A percentile compares a stretch with the other conserved stretches of the same genome.
phyloP scores from a whole-genome alignment of 495 filamentous ascomycete species.

The Hyaloscypha finlandica region DNA sequence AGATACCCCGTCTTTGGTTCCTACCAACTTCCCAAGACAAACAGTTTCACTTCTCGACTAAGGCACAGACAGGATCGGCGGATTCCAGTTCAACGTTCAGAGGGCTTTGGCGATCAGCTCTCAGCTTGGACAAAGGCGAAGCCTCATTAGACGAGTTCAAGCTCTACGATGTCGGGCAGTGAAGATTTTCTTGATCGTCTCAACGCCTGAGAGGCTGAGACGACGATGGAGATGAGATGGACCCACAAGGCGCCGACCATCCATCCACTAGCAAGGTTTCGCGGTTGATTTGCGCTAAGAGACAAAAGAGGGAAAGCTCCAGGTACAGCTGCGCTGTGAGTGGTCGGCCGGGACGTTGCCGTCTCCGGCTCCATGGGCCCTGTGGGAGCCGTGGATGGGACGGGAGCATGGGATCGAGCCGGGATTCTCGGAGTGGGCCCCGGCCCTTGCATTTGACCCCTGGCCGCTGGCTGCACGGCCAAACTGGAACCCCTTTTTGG shows the following conservation, averaged over 20 bases:
- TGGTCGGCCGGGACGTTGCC: background rate
- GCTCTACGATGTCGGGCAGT: background rate
- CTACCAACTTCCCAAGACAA: no score
- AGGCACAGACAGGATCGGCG: no score
- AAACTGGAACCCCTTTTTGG: background rate
- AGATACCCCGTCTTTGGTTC: no score
- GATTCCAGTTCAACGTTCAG: no score
- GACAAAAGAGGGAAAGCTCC: background rate
- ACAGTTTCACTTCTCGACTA: no score
- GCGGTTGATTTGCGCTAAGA: background rate
- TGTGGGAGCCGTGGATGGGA: no score
- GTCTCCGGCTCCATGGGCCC: background rate
- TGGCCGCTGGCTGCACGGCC: background rate
- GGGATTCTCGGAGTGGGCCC: background rate
- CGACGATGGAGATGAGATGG: conserved; percentile 1
- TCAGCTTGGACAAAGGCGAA: background rate
- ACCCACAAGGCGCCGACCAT: background rate
- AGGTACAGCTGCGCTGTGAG: background rate
- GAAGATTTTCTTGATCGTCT: background rate
- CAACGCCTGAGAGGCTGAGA: background rate
- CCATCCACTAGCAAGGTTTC: background rate
- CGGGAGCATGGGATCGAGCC: background rate
- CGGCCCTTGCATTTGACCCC: background rate
- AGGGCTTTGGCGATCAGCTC: background rate
- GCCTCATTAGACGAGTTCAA: background rate